A percentile compares a stretch with the other conserved stretches of the same genome.
These are phyloP conservation scores for Yarrowia galli DNA, from an alignment of 1,139 yeast species.

Conservation along the genomic window DNA sequence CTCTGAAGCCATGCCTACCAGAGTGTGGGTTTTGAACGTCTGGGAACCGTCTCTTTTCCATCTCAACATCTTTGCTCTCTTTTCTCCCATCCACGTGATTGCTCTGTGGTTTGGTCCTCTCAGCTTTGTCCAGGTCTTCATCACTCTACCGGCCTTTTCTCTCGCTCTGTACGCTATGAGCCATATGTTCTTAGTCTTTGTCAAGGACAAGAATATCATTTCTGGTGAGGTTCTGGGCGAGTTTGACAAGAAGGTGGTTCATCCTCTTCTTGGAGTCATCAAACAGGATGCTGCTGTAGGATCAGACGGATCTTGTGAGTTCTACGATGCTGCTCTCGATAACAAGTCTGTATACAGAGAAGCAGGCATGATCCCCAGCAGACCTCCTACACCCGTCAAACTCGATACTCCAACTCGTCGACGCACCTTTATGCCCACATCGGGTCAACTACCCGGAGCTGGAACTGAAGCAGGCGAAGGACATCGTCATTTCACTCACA, in stretches of 20 bases:
- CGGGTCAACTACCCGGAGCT: neutral
- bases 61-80: slow-evolving; percentile 58
- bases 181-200: slow-evolving; percentile 56
- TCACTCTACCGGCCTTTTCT: slow-evolving; percentile 51
- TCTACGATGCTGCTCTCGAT: slow-evolving; percentile 54
- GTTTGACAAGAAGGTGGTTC: slow-evolving; percentile 69
- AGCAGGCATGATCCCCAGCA: neutral
- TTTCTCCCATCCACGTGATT: slow-evolving; percentile 64
- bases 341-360: slow-evolving; percentile 45
- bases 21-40: slow-evolving; percentile 61
- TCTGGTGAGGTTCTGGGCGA: slow-evolving; percentile 70
- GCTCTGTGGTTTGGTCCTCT: slow-evolving; percentile 56
- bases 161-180: slow-evolving; percentile 55
- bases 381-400: slow-evolving; percentile 16
- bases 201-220: slow-evolving; percentile 67
- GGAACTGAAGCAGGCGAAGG: neutral
- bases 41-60: slow-evolving; percentile 68
- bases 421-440: slow-evolving; percentile 18
- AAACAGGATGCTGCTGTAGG: slow-evolving; percentile 72
- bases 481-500: slow-evolving; percentile 6
- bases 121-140: slow-evolving; percentile 49
- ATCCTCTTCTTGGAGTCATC: slow-evolving; percentile 62
- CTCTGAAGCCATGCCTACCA: too few species aligned
- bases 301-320: slow-evolving; percentile 56
- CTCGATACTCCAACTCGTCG: slow-evolving; percentile 30